A percentile compares a stretch with the other conserved stretches of the same genome.
Conservation (phyloP, 768 basidiomycete genomes). For the Cubamyces sp. region DNA sequence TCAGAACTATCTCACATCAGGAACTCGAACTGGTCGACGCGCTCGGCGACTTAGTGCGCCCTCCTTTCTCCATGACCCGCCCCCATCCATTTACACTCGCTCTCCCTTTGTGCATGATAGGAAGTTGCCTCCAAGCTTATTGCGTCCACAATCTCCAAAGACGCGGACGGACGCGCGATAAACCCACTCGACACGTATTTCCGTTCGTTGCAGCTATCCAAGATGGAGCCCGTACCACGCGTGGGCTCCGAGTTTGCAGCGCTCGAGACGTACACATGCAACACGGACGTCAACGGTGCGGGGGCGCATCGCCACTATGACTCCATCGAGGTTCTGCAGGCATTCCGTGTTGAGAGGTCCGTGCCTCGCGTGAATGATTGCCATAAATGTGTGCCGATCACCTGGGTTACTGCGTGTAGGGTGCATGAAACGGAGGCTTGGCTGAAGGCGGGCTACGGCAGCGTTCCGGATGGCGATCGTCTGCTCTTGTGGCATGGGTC, state of each 20-base stretch:
- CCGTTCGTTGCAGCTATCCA: constrained; percentile 52
- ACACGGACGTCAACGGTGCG: constrained; percentile 62
- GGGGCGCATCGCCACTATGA: constrained; percentile 52
- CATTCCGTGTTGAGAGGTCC: constrained; percentile 60
- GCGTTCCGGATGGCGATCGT: constrained; percentile 51
- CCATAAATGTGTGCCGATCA: too few relatives aligned
- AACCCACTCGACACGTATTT: constrained; percentile 63
- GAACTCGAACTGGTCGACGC: constrained; percentile 69
- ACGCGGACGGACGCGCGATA: constrained; percentile 50
- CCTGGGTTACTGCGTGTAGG: constrained; percentile 23
- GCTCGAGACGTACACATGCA: constrained; percentile 50
- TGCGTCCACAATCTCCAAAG: constrained; percentile 39
- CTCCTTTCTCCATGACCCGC: not conserved
- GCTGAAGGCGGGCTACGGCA: constrained; percentile 48
- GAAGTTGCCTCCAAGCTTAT: constrained; percentile 65
- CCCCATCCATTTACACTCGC: not conserved
- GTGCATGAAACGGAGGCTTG: constrained; percentile 45
- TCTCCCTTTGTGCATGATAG: constrained; percentile 31
- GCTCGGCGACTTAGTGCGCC: constrained; percentile 60
- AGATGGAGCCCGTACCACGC: constrained; percentile 50
- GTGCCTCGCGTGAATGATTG: too few relatives aligned
- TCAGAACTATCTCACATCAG: constrained; percentile 33
- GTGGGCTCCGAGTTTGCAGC: constrained; percentile 49
- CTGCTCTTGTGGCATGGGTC: constrained; percentile 68
- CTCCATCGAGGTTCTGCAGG: constrained; percentile 47